Percentiles rank a stretch among this genome's conserved stretches.
Conservation (phyloP, 1,139 yeast species). For the Blastobotrys buckinghamii region DNA sequence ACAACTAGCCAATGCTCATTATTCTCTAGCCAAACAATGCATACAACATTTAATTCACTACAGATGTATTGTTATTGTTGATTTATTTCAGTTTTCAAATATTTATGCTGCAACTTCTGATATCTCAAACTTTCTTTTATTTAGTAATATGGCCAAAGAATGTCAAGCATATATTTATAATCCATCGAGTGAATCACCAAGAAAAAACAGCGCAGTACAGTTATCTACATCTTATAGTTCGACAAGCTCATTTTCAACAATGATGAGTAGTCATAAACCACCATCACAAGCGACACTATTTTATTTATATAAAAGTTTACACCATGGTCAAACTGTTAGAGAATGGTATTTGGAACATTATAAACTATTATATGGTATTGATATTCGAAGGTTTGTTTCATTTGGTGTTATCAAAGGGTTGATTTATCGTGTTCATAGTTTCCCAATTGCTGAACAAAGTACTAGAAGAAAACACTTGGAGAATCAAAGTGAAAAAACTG, state of each 20-base stretch:
- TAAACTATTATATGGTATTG: constrained; percentile 56
- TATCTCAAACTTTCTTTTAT: constrained; percentile 60
- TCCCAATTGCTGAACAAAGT: constrained; percentile 50
- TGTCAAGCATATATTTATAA: constrained; percentile 70
- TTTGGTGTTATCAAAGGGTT: constrained; percentile 82
- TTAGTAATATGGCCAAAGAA: constrained; percentile 65
- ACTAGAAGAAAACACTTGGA: constrained; percentile 10
- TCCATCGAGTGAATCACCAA: constrained; percentile 12
- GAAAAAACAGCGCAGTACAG: background rate
- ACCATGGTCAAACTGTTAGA: constrained; percentile 69
- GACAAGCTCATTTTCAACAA: constrained; percentile 19
- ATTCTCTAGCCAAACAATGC: constrained; percentile 72
- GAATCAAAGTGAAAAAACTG: constrained; percentile 32
- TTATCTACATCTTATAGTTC: constrained; percentile 21
- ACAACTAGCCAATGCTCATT: constrained; percentile 75
- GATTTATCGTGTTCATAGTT: constrained; percentile 73
- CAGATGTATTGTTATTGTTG: constrained; percentile 73
- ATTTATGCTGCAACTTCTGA: constrained; percentile 85
- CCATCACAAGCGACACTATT: constrained; percentile 50
- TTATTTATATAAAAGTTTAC: constrained; percentile 67
- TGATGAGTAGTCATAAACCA: constrained; percentile 15
- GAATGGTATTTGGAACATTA: constrained; percentile 76
- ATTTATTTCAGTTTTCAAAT: constrained; percentile 83
- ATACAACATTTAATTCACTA: constrained; percentile 89
- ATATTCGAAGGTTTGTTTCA: constrained; percentile 74